Evolutionary conservation across 2,329 filamentous ascomycete species (phyloP).

Genomic region (Sporothrix pallida): DNA sequence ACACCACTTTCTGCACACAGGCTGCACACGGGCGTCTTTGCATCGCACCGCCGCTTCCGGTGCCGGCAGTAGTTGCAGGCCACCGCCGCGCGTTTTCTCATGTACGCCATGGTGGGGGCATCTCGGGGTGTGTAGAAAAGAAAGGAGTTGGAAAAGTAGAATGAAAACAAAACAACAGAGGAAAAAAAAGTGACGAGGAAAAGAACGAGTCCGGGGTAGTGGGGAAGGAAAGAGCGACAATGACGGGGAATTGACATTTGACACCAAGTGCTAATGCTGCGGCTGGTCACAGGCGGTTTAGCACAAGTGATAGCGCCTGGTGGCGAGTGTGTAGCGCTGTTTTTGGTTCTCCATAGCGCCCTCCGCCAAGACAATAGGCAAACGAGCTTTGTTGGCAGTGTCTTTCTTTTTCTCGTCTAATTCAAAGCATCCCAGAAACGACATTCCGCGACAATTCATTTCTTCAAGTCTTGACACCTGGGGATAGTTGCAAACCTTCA

Average conservation of each 20-base stretch:
- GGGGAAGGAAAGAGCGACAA: conserved; percentile 4
- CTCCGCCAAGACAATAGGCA: too few species aligned
- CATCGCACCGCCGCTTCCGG: background rate
- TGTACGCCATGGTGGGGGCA: background rate
- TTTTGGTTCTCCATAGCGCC: background rate
- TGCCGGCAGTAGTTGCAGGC: conserved; percentile 15
- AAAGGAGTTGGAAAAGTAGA: too few species aligned
- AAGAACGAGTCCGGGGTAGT: background rate
- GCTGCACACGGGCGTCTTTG: background rate
- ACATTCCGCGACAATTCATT: too few species aligned
- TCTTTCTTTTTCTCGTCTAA: too few species aligned
- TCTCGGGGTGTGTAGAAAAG: background rate
- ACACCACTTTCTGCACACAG: background rate
- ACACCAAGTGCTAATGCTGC: too few species aligned
- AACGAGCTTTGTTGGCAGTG: too few species aligned
- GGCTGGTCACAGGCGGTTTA: background rate
- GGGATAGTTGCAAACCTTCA: too few species aligned
- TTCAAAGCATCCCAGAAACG: too few species aligned
- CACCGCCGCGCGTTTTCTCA: conserved; percentile 7
- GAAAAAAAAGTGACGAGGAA: background rate
- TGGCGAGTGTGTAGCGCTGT: background rate
- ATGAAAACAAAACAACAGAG: background rate
- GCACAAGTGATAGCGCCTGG: background rate
- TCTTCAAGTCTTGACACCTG: too few species aligned
- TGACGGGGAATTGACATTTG: background rate